Base-by-base conservation (phyloP, 257 asterid species). In the Echium plantagineum region DNA sequence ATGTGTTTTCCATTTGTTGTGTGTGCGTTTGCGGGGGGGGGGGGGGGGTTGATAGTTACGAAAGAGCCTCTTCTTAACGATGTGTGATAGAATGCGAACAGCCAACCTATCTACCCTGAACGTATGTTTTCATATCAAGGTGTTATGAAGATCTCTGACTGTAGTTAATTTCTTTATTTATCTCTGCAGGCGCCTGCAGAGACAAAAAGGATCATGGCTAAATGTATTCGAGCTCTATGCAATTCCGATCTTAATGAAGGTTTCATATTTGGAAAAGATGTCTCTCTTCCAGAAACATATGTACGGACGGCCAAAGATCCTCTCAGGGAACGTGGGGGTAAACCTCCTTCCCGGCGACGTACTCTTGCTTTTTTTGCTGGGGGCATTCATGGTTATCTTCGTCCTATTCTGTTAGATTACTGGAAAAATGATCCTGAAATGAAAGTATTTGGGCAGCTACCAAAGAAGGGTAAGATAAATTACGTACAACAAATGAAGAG, bases 351-450 rank as follows among this genome's bases (percentile, higher is more conserved):
- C 61, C 64, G 73, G 65, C 78, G 98, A 20, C 68, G 46, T 30
- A 75, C 66, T 72, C 90, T 91, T 38, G 98, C 96, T 22, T 91
- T 91, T 80, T 91, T 91, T 56, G 97, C 98, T 2, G 96, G 98
- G 55, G 78, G 63, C 74, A 82, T 84, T 86, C 96, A 91, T 46
- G 98, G 98, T n/a, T 88, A 88, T 60, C 86, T 91, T 61, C 96
- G 97, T 5, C 94, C 96, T 5, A 65, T 80, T 63, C 70, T 91
- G 24, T 62, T 91, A 42, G 65, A 74, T 0, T 60, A 85, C 71
- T 91, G 98, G 98, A 77, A 78, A 68, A 72, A 86, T 69, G 98
- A 91, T 61, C 90, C 94, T 0, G 95, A 84, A 48, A 82, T 91
- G 83, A 88, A 85, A 67, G 78, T 91, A 54, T 84, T 82, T 17